These are phyloP conservation scores for Cavenderia fasciculata DNA, from an alignment of 78 protist species.

Conservation along the genomic window DNA sequence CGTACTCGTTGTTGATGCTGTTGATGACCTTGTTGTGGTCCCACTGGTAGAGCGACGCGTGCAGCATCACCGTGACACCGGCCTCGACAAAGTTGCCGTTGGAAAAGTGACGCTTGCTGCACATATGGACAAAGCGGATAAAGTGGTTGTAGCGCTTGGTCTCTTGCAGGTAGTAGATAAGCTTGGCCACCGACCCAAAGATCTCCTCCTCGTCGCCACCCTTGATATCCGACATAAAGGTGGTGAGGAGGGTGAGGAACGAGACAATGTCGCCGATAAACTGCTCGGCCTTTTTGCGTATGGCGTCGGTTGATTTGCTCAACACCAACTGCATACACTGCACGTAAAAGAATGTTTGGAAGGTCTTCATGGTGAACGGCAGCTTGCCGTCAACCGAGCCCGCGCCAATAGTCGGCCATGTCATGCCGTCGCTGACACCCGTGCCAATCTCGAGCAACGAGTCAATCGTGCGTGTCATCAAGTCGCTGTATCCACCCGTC, in stretches of 20 bases:
- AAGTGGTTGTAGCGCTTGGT: constrained; percentile 41
- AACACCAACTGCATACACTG: constrained; percentile 52
- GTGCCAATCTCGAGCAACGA: constrained; percentile 37
- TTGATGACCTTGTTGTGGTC: constrained; percentile 39
- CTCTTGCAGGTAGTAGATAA: constrained; percentile 39
- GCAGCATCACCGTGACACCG: constrained; percentile 34
- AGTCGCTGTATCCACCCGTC: constrained; percentile 28
- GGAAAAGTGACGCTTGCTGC: constrained; percentile 45
- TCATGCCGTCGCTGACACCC: neutral
- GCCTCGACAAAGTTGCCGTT: constrained; percentile 70
- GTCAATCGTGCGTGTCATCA: constrained; percentile 26
- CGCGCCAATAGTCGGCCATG: constrained; percentile 38
- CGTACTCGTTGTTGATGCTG: constrained; percentile 16
- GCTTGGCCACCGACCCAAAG: constrained; percentile 15
- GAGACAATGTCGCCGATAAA: constrained; percentile 36
- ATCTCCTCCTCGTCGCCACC: constrained; percentile 57
- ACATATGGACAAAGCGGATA: constrained; percentile 54
- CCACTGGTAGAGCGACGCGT: constrained; percentile 77
- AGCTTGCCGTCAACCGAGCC: constrained; percentile 19
- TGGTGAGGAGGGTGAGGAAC: constrained; percentile 18
- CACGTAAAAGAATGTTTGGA: constrained; percentile 30
- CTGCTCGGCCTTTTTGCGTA: constrained; percentile 34
- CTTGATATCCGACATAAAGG: constrained; percentile 56
- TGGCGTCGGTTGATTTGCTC: constrained; percentile 11
- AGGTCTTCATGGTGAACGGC: constrained; percentile 34